Base-by-base conservation (phyloP, 345 rosid species). In the Populus deltoides region DNA sequence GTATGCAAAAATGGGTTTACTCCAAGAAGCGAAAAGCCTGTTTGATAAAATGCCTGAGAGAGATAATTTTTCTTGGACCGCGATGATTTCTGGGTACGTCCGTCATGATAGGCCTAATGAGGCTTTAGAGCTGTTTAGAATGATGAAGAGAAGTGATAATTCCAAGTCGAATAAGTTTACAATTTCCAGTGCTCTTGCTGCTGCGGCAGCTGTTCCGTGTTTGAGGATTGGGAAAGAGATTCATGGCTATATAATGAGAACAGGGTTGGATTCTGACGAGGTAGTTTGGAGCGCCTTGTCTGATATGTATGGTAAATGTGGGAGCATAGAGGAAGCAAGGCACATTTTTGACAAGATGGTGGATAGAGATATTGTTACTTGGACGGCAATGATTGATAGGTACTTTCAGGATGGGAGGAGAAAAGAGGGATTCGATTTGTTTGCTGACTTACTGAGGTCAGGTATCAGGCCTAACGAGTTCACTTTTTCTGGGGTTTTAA, bases 231-330 rank as follows among this genome's bases (percentile, higher is more conserved):
- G 98, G 62, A 92, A 81, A 78, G 98, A 94, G 84, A 87, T 94
- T 84, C 98, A 94, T 75, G 94, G 90, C 78, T 90, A 86, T 74
- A 86, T 93, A 6, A 84, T 81, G 49, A 81, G 97, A 80, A 85
- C 82, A 59, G 91, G 91, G 35, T 81, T 94, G 80, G 97, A 89
- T 72, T 92, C 93, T 2, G 98, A 94, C 82, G 93, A 92, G 81
- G 97, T 92, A 67, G 90, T 94, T 17, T 93, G 98, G 98, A 92
- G 97, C 84, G 91, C 94, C 49, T 87, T 93, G 79, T 86, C 89
- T 72, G 97, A 93, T 80, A 87, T 91, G 94, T 93, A 93, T 77
- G 97, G 95, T 0, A 93, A 93, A 89, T 94, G 97, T 76, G 97
- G 98, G 5, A 90, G 88, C 84, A 62, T 93, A 47, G 85, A 86